A percentile compares a stretch with the other conserved stretches of the same genome.
Evolutionary conservation across 192 early-diverging fungal genomes (phyloP).

Genomic region (Coemansia erecta): DNA sequence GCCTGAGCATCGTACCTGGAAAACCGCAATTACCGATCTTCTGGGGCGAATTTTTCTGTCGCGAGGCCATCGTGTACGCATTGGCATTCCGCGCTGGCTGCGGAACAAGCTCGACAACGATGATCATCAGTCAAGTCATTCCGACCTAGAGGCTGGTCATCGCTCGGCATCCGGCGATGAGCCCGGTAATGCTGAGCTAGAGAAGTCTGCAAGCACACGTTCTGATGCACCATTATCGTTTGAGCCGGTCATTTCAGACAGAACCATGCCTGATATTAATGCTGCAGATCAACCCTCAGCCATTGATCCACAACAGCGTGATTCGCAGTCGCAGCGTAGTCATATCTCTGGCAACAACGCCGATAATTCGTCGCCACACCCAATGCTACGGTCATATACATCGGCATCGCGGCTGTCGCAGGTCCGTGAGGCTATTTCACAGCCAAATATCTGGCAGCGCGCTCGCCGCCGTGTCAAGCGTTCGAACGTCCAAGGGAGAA

Average conservation of each 20-base stretch:
- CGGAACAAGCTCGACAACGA: conserved; percentile 17
- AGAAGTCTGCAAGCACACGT: neutral
- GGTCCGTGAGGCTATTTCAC: conserved; percentile 13
- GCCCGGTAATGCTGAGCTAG: neutral
- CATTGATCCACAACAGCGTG: neutral
- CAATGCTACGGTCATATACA: conserved; percentile 35
- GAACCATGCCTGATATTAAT: too few species aligned
- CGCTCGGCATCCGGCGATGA: neutral
- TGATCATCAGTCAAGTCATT: neutral
- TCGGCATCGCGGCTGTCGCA: conserved; percentile 38
- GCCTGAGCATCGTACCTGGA: conserved; percentile 24
- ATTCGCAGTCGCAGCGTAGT: neutral
- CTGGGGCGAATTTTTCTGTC: conserved; percentile 28
- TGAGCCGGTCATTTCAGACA: neutral
- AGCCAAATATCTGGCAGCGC: conserved; percentile 13
- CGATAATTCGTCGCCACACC: conserved; percentile 9
- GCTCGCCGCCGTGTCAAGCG: conserved; percentile 15
- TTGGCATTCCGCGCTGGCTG: conserved; percentile 46
- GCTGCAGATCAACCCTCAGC: too few species aligned
- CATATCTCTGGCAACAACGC: neutral
- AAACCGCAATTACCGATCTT: conserved; percentile 18
- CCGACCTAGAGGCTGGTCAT: neutral
- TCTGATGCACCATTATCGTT: neutral
- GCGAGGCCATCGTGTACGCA: conserved; percentile 22
- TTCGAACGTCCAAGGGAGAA: neutral